Evolutionary conservation across 805 yeast genomes (phyloP), one percentile per base, ranked within the genome.

Genomic region (Yarrowia osloensis): DNA sequence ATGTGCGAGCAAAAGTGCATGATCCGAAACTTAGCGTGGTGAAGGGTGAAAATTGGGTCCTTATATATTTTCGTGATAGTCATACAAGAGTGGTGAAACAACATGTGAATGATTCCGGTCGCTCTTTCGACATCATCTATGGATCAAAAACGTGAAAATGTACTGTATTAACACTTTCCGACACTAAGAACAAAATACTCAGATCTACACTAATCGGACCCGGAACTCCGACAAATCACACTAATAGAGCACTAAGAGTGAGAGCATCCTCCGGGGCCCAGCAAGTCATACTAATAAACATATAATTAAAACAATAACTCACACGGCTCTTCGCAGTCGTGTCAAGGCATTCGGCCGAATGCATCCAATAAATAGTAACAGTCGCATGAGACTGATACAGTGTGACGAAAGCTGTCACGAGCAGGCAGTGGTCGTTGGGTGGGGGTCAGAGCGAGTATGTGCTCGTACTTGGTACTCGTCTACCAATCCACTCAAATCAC

Each of bases 291-390:
- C 40, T 6, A 39, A 39, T 39, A 39, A 39, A n/a, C 17, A 39
- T 39, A 39, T n/a, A n/a, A 39, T 39, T 39, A 39, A 39, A 42
- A 42, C 19, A 42, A 42, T 11, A 21, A 13, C 24, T 26, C 22
- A 15, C 50, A 46, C 31, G 33, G 24, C 50, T 21, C 50, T 26
- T 19, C 11, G n/a, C 49, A 17, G 47, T 42, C 26, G 26, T 42
- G 28, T 42, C 47, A 24, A 44, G 13, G 13, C 31, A n/a, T 15
- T 35, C 31, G 2, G 3, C 7, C 33, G 13, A 46, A 26, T 46
- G 50, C 31, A 26, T 49, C 49, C 28, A 47, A 28, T 40, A 40
- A 57, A 57, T 44, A 59, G 31, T 46, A 26, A 12, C 50, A 24
- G 31, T 9, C 31, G 11, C 11, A 31, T 37, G 17, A 42, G 28